These are phyloP conservation scores for Colletotrichum sp. DNA, from an alignment of 2,329 filamentous ascomycete species.

Conservation along the genomic window DNA sequence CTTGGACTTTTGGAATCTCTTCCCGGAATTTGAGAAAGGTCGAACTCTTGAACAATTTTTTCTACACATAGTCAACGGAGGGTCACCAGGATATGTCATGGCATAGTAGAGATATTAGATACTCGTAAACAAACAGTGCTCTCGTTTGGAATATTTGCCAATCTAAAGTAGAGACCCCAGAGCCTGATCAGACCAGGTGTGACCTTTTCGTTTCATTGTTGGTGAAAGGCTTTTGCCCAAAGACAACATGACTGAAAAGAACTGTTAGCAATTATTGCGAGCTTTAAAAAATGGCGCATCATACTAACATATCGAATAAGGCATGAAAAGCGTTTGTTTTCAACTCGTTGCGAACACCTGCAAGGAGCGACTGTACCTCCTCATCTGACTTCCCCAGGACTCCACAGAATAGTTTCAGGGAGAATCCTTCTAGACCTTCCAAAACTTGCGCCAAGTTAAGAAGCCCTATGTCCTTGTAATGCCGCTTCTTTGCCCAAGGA, in stretches of 20 bases:
- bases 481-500: constrained; percentile 38
- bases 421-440: constrained; percentile 27
- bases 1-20: neutral
- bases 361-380: constrained; percentile 30
- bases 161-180: neutral
- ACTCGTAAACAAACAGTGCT: neutral
- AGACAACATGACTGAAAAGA: neutral
- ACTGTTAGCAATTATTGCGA: neutral
- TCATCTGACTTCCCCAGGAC: constrained; percentile 29
- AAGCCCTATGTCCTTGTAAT: constrained; percentile 33
- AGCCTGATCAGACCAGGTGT: neutral
- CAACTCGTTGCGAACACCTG: constrained; percentile 31
- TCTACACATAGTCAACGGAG: neutral
- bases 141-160: neutral
- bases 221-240: neutral
- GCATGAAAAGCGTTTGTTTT: constrained; percentile 29
- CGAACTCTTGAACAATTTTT: neutral
- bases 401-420: constrained; percentile 32
- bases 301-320: constrained; percentile 25
- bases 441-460: constrained; percentile 19
- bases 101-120: neutral
- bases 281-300: neutral
- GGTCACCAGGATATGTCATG: neutral
- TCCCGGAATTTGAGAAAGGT: neutral
- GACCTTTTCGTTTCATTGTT: neutral